Percentiles rank a stretch among this genome's conserved stretches.
Evolutionary conservation across 495 filamentous ascomycete species (phyloP).

Genomic region (Annulohypoxylon stygium): DNA sequence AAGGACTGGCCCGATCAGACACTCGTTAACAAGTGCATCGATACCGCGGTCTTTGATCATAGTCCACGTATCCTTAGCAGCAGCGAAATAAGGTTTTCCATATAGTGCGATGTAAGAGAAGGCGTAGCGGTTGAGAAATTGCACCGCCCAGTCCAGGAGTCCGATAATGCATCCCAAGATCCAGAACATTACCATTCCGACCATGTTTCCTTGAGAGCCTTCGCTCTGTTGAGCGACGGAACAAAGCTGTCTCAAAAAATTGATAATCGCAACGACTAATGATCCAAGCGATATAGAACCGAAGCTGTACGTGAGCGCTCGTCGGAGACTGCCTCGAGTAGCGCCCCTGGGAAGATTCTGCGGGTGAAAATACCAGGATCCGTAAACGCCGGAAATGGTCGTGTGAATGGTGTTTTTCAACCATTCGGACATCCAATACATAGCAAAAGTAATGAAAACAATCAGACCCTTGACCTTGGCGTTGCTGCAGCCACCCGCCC

Average conservation of each 20-base stretch:
- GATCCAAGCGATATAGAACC: slow-evolving; percentile 90
- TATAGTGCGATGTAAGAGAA: slow-evolving; percentile 94
- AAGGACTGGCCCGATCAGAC: slow-evolving; percentile 90
- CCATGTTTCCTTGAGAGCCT: slow-evolving; percentile 74
- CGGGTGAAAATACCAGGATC: slow-evolving; percentile 86
- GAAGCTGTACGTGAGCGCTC: slow-evolving; percentile 89
- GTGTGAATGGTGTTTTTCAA: slow-evolving; percentile 93
- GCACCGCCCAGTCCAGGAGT: slow-evolving; percentile 85
- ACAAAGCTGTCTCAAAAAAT: slow-evolving; percentile 81
- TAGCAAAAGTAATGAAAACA: slow-evolving; percentile 88
- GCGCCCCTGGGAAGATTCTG: slow-evolving; percentile 77
- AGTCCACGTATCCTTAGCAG: slow-evolving; percentile 88
- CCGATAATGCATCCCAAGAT: slow-evolving; percentile 79
- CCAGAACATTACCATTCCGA: slow-evolving; percentile 76
- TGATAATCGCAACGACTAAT: slow-evolving; percentile 87
- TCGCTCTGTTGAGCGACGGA: slow-evolving; percentile 77
- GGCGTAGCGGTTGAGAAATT: slow-evolving; percentile 84
- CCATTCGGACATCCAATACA: slow-evolving; percentile 93
- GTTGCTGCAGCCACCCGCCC: slow-evolving; percentile 75
- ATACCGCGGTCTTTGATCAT: slow-evolving; percentile 94
- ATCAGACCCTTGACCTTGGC: slow-evolving; percentile 86
- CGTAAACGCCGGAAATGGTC: slow-evolving; percentile 88
- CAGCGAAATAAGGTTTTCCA: slow-evolving; percentile 84
- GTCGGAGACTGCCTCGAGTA: slow-evolving; percentile 80
- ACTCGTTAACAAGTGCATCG: slow-evolving; percentile 90